Percentiles rank a stretch among this genome's conserved stretches.
These are phyloP conservation scores for Crotalaria pallida DNA, from an alignment of 306 rosid species.

Conservation along the genomic window DNA sequence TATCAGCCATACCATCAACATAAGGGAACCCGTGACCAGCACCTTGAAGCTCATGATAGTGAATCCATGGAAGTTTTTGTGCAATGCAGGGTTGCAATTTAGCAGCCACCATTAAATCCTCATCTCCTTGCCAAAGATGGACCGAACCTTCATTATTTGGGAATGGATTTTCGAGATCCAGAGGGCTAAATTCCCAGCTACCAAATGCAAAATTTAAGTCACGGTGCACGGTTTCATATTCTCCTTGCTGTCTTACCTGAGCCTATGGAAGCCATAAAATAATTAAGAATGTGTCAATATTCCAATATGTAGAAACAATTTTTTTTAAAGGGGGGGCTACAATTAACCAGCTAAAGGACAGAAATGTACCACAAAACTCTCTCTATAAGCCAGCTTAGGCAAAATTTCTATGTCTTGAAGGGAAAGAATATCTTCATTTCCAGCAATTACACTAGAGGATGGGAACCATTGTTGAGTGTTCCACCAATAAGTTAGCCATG, in stretches of 20 bases:
- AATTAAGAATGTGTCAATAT: not conserved
- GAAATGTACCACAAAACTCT: conserved; percentile 24
- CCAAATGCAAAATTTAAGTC: conserved; percentile 57
- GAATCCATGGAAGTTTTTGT: conserved; percentile 60
- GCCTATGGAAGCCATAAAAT: conserved; percentile 33
- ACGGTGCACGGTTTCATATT: conserved; percentile 39
- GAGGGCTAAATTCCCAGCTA: conserved; percentile 69
- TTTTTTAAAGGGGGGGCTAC: not conserved
- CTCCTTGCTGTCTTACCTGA: conserved; percentile 54
- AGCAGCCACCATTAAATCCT: conserved; percentile 56
- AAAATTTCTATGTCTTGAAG: conserved; percentile 27
- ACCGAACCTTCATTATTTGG: conserved; percentile 46
- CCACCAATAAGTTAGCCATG: conserved; percentile 96
- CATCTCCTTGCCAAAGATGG: conserved; percentile 76
- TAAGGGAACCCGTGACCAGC: conserved; percentile 56
- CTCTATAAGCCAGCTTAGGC: not conserved
- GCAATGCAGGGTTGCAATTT: conserved; percentile 46
- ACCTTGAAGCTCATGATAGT: conserved; percentile 59
- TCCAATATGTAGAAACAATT: not conserved
- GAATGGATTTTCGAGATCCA: conserved; percentile 63
- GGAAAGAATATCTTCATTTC: conserved; percentile 21
- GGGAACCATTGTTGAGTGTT: conserved; percentile 88
- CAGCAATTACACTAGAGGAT: not conserved
- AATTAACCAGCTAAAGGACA: not conserved
- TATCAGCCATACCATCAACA: conserved; percentile 39